Evolutionary conservation across 768 basidiomycete genomes (phyloP).

Genomic region (Collybia mongolica): DNA sequence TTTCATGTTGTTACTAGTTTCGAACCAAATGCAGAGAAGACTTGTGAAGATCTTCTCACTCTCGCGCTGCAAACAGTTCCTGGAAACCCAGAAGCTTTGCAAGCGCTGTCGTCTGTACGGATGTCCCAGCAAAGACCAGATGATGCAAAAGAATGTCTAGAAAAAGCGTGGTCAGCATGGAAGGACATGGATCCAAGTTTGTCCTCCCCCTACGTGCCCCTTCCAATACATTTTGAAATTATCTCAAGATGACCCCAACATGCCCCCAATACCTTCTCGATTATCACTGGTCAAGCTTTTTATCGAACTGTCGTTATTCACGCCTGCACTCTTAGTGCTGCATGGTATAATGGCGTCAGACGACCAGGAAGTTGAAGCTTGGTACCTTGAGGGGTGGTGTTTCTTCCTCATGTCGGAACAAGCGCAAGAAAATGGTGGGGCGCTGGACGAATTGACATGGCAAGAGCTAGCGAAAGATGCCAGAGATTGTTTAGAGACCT

Average conservation of each 20-base stretch:
- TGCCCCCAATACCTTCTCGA: slow-evolving; percentile 73
- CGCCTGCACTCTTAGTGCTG: slow-evolving; percentile 72
- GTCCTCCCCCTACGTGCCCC: neutral
- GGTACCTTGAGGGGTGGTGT: slow-evolving; percentile 95
- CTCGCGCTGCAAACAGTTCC: slow-evolving; percentile 75
- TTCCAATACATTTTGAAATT: neutral
- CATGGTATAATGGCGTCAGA: slow-evolving; percentile 79
- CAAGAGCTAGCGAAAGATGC: slow-evolving; percentile 79
- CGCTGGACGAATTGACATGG: slow-evolving; percentile 57
- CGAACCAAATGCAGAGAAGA: slow-evolving; percentile 78
- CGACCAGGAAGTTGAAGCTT: slow-evolving; percentile 86
- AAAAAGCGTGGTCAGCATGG: slow-evolving; percentile 66
- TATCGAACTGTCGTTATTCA: slow-evolving; percentile 70
- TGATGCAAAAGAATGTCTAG: slow-evolving; percentile 71
- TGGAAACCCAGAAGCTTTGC: slow-evolving; percentile 74
- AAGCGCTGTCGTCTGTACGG: slow-evolving; percentile 80
- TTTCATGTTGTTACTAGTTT: slow-evolving; percentile 44
- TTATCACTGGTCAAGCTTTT: slow-evolving; percentile 78
- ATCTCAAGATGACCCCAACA: slow-evolving; percentile 55
- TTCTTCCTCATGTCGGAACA: slow-evolving; percentile 83
- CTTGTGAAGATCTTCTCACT: slow-evolving; percentile 74
- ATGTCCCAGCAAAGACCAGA: slow-evolving; percentile 85
- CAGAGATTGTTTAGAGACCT: slow-evolving; percentile 80
- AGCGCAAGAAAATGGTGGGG: slow-evolving; percentile 54
- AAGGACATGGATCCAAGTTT: slow-evolving; percentile 62